Evolutionary conservation across 2,329 filamentous ascomycete species (phyloP).

Genomic region (Delphinella strobiligena): DNA sequence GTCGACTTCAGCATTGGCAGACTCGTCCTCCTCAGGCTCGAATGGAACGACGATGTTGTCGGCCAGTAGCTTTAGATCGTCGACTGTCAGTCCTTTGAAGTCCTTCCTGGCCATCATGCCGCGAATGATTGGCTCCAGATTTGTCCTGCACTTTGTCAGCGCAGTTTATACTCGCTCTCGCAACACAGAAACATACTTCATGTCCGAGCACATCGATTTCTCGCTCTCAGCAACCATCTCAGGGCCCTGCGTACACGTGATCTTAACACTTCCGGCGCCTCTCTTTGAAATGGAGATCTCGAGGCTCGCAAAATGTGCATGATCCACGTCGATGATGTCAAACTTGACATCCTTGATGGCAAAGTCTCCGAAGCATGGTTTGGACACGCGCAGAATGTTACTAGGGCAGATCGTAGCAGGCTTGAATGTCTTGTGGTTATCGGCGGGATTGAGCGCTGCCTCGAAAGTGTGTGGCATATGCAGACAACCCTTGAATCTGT

Average conservation of each 20-base stretch:
- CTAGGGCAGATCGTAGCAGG: neutral
- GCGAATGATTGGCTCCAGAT: neutral
- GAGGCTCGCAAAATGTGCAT: neutral
- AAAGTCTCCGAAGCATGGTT: neutral
- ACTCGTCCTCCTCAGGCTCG: neutral
- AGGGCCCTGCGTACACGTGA: neutral
- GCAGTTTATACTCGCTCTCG: too few relatives aligned
- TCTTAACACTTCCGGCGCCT: neutral
- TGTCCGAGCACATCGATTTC: neutral
- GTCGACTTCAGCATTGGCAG: neutral
- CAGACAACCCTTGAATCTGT: constrained; percentile 10
- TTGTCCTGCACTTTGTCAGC: neutral
- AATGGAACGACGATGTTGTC: neutral
- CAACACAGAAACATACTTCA: too few relatives aligned
- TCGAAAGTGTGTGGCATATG: neutral
- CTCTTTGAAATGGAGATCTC: neutral
- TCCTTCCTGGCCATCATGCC: neutral
- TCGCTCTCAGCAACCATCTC: neutral
- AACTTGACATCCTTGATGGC: neutral
- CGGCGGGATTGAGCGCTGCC: neutral
- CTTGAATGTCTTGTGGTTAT: neutral
- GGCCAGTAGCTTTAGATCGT: neutral
- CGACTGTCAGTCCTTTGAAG: neutral
- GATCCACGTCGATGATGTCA: neutral
- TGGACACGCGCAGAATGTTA: neutral